Base-by-base conservation (phyloP, 306 rosid genomes). In the Phaseolus lunatus region DNA sequence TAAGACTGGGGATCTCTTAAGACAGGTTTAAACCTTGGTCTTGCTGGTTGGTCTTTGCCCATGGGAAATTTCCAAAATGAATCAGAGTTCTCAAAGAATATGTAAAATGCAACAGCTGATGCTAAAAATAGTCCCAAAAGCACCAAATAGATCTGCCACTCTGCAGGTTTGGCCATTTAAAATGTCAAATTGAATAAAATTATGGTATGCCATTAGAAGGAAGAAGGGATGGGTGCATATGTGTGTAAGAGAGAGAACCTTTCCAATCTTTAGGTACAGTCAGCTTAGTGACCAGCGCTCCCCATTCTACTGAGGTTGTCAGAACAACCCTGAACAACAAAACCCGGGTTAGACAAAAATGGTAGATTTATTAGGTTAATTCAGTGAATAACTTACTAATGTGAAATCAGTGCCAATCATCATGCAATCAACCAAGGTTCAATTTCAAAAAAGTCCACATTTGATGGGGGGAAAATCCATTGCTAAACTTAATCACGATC, bases 211-310 rank as follows among this genome's bases (percentile, higher is more conserved):
- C 5, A 10, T 48, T 47, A 14, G 5, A 70, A 29, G 35, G 37
- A 23, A 62, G 5, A n/a, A 27, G 52, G 27, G 0, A 2, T 39
- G 59, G 2, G 13, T 8, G 22, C 43, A 1, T 0, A 39, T 1
- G 52, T 2, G 52, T 0, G 41, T 35, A 66, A 20, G 69, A 26
- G 63, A 6, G 35, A 66, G 37, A 14, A 90, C 99, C 99, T 92
- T 95, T 95, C 99, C 99, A 95, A 75, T 95, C 97, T 72, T 92
- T 89, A 44, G 97, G 97, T 68, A 95, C 99, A 71, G 50, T 92
- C 78, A 93, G 88, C 86, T 92, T 95, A 6, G 96, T 95, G 85
- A 90, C 90, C 83, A 84, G 54, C 16, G 96, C 92, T 77, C 99
- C 99, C 99, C 99, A 95, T 82, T 82, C 90, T 67, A 58, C 62